Evolutionary conservation across 2,329 filamentous ascomycete species (phyloP).

Genomic region (Pseudopyrenochaeta lycopersici): DNA sequence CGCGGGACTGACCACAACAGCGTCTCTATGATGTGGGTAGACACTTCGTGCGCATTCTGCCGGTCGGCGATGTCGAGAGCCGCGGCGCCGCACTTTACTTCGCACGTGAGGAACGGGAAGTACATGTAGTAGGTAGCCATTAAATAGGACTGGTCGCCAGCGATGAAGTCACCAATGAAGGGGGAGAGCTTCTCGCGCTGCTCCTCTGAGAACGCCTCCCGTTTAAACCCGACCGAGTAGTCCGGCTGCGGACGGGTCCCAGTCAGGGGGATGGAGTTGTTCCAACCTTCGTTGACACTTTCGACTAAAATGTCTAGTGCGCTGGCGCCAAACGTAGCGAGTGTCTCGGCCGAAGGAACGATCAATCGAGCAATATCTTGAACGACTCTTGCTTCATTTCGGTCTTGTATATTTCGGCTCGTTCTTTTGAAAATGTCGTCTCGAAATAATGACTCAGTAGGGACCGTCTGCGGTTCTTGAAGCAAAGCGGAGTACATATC

Average conservation of each 20-base stretch:
- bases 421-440: too few relatives aligned
- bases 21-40: too few relatives aligned
- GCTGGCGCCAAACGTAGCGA: slow-evolving; percentile 34
- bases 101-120: slow-evolving; percentile 60
- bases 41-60: slow-evolving; percentile 37
- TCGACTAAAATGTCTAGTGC: slow-evolving; percentile 47
- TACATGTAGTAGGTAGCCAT: slow-evolving; percentile 59
- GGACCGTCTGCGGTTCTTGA: too few relatives aligned
- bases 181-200: slow-evolving; percentile 53
- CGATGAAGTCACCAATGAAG: slow-evolving; percentile 32
- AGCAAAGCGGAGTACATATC: too few relatives aligned
- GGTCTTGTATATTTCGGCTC: background rate
- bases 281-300: slow-evolving; percentile 56
- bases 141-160: slow-evolving; percentile 55
- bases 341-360: slow-evolving; percentile 48
- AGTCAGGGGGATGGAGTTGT: slow-evolving; percentile 45
- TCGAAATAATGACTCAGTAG: too few relatives aligned
- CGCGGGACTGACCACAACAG: too few relatives aligned
- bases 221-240: slow-evolving; percentile 55
- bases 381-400: background rate
- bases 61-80: slow-evolving; percentile 42
- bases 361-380: background rate
- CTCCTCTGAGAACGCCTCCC: slow-evolving; percentile 53
- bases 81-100: slow-evolving; percentile 57
- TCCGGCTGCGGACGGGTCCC: slow-evolving; percentile 54